Evolutionary conservation across 2,329 filamentous ascomycete species (phyloP).

Genomic region (Colletotrichum zoysiae): DNA sequence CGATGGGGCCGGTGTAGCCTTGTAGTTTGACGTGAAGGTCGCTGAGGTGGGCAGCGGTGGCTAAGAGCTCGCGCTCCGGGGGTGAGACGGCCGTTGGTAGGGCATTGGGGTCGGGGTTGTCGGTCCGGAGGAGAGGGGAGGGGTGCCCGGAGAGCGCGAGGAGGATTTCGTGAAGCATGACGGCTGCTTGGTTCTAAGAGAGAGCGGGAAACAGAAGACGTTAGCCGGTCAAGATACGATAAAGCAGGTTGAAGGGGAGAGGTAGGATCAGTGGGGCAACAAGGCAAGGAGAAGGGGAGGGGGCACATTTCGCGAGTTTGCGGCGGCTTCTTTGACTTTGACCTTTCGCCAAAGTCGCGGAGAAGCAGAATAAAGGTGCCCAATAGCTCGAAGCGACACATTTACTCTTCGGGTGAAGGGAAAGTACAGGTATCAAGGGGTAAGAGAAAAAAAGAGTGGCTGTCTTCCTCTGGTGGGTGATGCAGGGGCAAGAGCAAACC

Average conservation of each 20-base stretch:
- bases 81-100: slow-evolving; percentile 70
- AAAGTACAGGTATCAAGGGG: not conserved
- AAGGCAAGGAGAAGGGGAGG: not conserved
- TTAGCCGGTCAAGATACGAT: slow-evolving; percentile 14
- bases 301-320: slow-evolving; percentile 30
- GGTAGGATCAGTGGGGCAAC: slow-evolving; percentile 39
- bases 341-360: slow-evolving; percentile 57
- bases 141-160: slow-evolving; percentile 95
- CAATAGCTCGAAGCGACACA: slow-evolving; percentile 68
- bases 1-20: slow-evolving; percentile 74
- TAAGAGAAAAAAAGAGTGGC: not conserved
- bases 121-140: slow-evolving; percentile 82
- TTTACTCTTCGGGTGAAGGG: slow-evolving; percentile 45
- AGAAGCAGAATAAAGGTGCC: slow-evolving; percentile 63
- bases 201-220: not conserved
- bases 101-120: slow-evolving; percentile 59
- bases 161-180: slow-evolving; percentile 98
- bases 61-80: slow-evolving; percentile 85
- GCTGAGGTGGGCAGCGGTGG: slow-evolving; percentile 81
- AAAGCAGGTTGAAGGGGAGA: slow-evolving; percentile 3
- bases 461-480: not conserved
- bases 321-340: slow-evolving; percentile 51
- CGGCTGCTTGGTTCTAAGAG: slow-evolving; percentile 36
- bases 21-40: slow-evolving; percentile 81
- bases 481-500: not conserved